Evolutionary conservation across 2,329 filamentous ascomycete species (phyloP), one percentile per base, ranked within the genome.

Genomic region (Gremmenia infestans): DNA sequence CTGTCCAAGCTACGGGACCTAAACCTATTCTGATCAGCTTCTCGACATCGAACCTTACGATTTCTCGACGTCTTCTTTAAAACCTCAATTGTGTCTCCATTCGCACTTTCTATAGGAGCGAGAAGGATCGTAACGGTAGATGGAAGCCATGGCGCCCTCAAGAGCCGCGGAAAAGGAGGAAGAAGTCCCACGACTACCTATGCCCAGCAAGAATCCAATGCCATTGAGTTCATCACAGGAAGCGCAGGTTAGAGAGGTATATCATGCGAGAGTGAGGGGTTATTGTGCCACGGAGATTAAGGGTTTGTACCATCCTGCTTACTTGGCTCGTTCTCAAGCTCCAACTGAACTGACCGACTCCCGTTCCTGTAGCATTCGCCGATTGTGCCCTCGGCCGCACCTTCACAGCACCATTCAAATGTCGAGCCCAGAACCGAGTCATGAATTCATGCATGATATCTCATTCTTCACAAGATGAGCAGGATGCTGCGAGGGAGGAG

Each of bases 361-460:
- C 15, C 17, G 17, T 28, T 15, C 48, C 42, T 50, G 50, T 65
- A 97, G 93, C 88, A 59, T 99, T 99, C 71, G 94, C 94, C 56
- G 85, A 87, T 63, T 99, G 94, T 79, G 92, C 92, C 52, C 80
- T 87, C 50, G 86, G 87, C 69, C 88, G 90, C 62, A 97, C 92
- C 5, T 83, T 97, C 66, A 91, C 87, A 55, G 88, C 94, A 56
- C 88, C 91, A 12, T 97, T 94, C 78, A 82, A 85, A 52, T 99
- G 94, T 77, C 87, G 91, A 53, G 74, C 80, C 49, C 81, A 92
- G 68, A 88, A 91, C 67, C 85, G 87, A 60, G 79, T 81, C 37
- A 99, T 99, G 94, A 99, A 99, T 75, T 80, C 78, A 59, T 99
- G 94, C 77, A 97, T 99, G 91, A 80, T 92, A 64, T 73, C 80